Conservation (phyloP, 2,329 filamentous ascomycete genomes). For the Ascochyta viciae-villosae region DNA sequence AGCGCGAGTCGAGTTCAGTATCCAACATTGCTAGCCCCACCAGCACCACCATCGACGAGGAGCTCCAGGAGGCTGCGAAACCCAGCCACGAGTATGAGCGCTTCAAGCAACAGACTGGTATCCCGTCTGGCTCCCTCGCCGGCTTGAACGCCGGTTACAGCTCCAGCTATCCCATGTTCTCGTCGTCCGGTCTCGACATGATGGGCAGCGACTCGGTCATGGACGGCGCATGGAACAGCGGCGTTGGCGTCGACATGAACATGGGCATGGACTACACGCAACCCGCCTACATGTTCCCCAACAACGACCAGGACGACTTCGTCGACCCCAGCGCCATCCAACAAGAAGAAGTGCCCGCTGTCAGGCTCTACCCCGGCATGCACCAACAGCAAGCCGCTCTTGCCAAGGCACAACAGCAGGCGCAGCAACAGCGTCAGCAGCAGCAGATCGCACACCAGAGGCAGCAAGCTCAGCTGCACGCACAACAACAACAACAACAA, state of each 20-base stretch:
- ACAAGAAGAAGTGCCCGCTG: conserved; percentile 66
- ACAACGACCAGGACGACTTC: conserved; percentile 60
- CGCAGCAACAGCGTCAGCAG: conserved; percentile 58
- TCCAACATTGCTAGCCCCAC: conserved; percentile 63
- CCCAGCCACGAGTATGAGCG: conserved; percentile 95
- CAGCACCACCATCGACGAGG: conserved; percentile 58
- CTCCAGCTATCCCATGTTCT: conserved; percentile 54
- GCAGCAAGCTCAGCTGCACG: conserved; percentile 59
- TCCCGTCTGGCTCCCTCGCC: conserved; percentile 83
- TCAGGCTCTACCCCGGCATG: conserved; percentile 89
- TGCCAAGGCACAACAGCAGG: conserved; percentile 45
- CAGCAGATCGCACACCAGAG: conserved; percentile 55
- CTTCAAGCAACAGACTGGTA: conserved; percentile 94
- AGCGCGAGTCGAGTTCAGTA: conserved; percentile 60
- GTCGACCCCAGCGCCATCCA: conserved; percentile 78
- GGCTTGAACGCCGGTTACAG: conserved; percentile 70
- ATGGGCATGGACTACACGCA: conserved; percentile 66
- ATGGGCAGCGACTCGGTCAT: conserved; percentile 61
- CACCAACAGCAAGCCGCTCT: conserved; percentile 83
- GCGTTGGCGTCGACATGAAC: conserved; percentile 63
- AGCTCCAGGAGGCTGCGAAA: conserved; percentile 70
- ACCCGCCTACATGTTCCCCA: conserved; percentile 70
- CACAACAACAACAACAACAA: conserved; percentile 54
- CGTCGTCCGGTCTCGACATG: conserved; percentile 73
- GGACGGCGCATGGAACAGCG: conserved; percentile 63